A percentile compares a stretch with the other conserved stretches of the same genome.
These are phyloP conservation scores for Suillus ampliporus DNA, from an alignment of 768 basidiomycete species.

Conservation along the genomic window DNA sequence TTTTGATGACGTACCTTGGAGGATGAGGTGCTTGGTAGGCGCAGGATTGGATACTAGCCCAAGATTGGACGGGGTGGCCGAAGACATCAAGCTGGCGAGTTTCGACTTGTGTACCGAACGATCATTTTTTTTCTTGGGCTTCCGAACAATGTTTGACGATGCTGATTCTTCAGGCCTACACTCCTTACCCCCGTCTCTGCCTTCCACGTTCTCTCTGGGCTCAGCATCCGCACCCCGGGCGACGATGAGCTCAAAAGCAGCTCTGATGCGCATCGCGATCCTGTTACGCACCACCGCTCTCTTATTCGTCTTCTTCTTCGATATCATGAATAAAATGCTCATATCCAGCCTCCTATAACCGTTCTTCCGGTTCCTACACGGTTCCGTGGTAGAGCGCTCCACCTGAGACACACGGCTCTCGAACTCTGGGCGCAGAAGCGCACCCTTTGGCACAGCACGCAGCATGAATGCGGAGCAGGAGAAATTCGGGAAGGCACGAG, in stretches of 20 bases:
- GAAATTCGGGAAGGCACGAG: constrained; percentile 4
- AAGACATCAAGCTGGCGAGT: background rate
- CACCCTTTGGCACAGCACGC: constrained; percentile 13
- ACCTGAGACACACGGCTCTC: background rate
- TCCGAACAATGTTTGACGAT: background rate
- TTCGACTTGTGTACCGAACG: background rate
- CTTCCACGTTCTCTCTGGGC: background rate
- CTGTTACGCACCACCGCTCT: constrained; percentile 14
- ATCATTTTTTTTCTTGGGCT: background rate
- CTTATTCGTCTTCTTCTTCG: constrained; percentile 14
- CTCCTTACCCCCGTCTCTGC: background rate
- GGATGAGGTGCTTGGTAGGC: constrained; percentile 5
- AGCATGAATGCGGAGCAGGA: constrained; percentile 6
- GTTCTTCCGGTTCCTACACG: background rate
- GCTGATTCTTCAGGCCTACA: background rate
- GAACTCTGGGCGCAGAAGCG: constrained; percentile 7
- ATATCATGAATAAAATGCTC: constrained; percentile 12
- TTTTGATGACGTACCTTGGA: constrained; percentile 21
- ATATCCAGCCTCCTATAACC: background rate
- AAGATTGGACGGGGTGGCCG: background rate
- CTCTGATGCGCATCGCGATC: constrained; percentile 10
- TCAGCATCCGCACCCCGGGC: background rate
- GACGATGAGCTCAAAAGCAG: constrained; percentile 10
- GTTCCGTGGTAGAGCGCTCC: background rate
- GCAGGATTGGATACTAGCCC: background rate